Base-by-base conservation (phyloP, 768 basidiomycete genomes). In the Xanthoconium stramineum region DNA sequence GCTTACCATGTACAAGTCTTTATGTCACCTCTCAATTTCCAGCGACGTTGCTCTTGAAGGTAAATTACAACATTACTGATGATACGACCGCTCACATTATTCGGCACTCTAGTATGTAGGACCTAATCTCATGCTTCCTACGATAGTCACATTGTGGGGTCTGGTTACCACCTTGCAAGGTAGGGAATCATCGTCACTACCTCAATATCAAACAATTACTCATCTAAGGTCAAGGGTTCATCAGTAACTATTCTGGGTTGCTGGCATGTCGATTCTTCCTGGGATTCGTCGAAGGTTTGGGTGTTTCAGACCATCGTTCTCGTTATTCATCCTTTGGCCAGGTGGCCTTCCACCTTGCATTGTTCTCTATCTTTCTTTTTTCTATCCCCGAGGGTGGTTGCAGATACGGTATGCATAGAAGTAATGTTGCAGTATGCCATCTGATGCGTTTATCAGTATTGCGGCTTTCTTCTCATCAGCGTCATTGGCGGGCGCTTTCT, bases 271-370 rank as follows among this genome's bases (percentile, higher is more conserved):
- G 85, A 19, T 74, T 75, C 55, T 71, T 83, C 55, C 61, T 72
- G n/a, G 89, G 88, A 6, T 67, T 82, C n/a, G 67, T 80, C 15
- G 85, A 89, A 73, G 88, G 84, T 63, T 79, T 73, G 49, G 37
- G 0, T n/a, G 7, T 55, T 29, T 19, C 6, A 12, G 2, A 6
- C 0, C 3, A 28, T 42, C 10, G 9, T 45, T 43, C 4, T 30
- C 28, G 37, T 29, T 11, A 49, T 19, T 65, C 29, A 68, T 17
- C 6, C n/a, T n/a, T 42, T 11, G 0, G 54, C 53, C 30, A 83
- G 81, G 81, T 52, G 83, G 83, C 37, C 74, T 85, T 7, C 77
- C 80, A 62, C 81, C 83, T 39, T 81, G 82, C 11, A 74, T 83
- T 17, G 76, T 83, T 20, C 71, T 84, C 2, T 84, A 83, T 57